phyloP scores from a whole-genome alignment of 495 filamentous ascomycete species.

The Neurospora terricola region DNA sequence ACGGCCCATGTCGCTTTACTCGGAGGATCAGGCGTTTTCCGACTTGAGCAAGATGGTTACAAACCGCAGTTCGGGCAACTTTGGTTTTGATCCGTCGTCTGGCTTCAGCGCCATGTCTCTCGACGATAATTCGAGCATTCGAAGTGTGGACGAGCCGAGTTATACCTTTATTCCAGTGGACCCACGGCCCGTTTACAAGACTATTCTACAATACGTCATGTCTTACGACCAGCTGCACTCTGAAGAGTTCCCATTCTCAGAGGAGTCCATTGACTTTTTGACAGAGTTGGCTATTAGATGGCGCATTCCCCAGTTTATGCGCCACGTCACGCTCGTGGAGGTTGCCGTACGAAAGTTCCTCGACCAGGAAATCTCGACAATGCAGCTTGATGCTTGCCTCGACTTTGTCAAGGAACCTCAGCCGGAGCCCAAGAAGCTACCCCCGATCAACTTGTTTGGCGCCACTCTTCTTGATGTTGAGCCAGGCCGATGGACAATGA shows the following conservation, averaged over 20 bases:
- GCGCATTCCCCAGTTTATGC: conserved; percentile 78
- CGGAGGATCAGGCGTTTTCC: conserved; percentile 42
- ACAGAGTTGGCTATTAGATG: conserved; percentile 80
- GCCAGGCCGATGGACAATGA: conserved; percentile 61
- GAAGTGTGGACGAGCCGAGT: conserved; percentile 39
- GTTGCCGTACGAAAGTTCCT: conserved; percentile 75
- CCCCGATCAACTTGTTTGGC: conserved; percentile 29
- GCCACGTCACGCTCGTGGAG: conserved; percentile 75
- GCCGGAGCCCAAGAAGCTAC: conserved; percentile 42
- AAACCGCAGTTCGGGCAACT: conserved; percentile 32
- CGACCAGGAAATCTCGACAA: conserved; percentile 70
- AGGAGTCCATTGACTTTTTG: conserved; percentile 71
- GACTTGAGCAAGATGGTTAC: conserved; percentile 49
- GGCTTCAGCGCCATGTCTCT: conserved; percentile 66
- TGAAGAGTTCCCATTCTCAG: conserved; percentile 59
- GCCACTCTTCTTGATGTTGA: conserved; percentile 34
- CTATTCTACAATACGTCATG: conserved; percentile 64
- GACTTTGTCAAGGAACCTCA: conserved; percentile 65
- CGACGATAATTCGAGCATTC: conserved; percentile 43
- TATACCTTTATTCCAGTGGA: conserved; percentile 89
- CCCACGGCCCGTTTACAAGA: conserved; percentile 68
- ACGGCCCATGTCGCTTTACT: conserved; percentile 28
- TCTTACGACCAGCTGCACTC: conserved; percentile 46
- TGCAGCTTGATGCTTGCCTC: conserved; percentile 75
- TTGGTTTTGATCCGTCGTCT: conserved; percentile 65